Evolutionary conservation across 192 early-diverging fungal genomes (phyloP).

Genomic region (Coemansia sp.): DNA sequence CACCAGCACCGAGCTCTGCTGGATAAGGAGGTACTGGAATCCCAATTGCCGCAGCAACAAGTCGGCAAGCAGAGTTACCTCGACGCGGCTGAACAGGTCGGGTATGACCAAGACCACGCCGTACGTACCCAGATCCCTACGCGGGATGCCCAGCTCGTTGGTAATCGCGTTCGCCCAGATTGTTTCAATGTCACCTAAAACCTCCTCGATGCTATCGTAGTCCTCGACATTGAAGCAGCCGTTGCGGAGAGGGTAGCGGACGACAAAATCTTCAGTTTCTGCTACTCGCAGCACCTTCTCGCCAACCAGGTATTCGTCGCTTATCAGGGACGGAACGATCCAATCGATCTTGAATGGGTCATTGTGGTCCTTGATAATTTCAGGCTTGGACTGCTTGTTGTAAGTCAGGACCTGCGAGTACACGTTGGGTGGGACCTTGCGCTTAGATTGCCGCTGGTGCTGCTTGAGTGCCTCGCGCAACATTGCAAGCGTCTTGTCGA

Average conservation of each 20-base stretch:
- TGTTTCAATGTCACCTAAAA: slow-evolving; percentile 70
- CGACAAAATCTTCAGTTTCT: slow-evolving; percentile 22
- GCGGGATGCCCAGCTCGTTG: slow-evolving; percentile 64
- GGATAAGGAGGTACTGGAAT: slow-evolving; percentile 69
- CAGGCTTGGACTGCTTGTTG: slow-evolving; percentile 63
- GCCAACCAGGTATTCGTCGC: slow-evolving; percentile 50
- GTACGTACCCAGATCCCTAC: slow-evolving; percentile 56
- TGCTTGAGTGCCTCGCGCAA: slow-evolving; percentile 71
- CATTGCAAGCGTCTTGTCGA: slow-evolving; percentile 34
- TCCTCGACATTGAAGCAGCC: slow-evolving; percentile 76
- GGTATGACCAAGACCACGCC: slow-evolving; percentile 80
- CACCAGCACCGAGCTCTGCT: slow-evolving; percentile 80
- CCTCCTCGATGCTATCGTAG: slow-evolving; percentile 63
- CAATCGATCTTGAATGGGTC: slow-evolving; percentile 90
- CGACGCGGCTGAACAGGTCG: slow-evolving; percentile 64
- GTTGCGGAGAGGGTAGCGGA: slow-evolving; percentile 75
- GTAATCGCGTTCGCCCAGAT: slow-evolving; percentile 77
- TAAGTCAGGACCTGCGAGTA: slow-evolving; percentile 67
- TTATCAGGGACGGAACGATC: slow-evolving; percentile 53
- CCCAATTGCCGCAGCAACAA: slow-evolving; percentile 75
- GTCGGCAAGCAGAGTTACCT: slow-evolving; percentile 61
- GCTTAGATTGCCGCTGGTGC: slow-evolving; percentile 77
- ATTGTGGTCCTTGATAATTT: slow-evolving; percentile 81
- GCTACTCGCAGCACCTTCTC: slow-evolving; percentile 35
- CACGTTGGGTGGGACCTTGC: slow-evolving; percentile 73